Percentiles rank a stretch among this genome's conserved stretches.
These are phyloP conservation scores for Flagelloscypha sp. DNA, from an alignment of 768 basidiomycete species.

Conservation along the genomic window DNA sequence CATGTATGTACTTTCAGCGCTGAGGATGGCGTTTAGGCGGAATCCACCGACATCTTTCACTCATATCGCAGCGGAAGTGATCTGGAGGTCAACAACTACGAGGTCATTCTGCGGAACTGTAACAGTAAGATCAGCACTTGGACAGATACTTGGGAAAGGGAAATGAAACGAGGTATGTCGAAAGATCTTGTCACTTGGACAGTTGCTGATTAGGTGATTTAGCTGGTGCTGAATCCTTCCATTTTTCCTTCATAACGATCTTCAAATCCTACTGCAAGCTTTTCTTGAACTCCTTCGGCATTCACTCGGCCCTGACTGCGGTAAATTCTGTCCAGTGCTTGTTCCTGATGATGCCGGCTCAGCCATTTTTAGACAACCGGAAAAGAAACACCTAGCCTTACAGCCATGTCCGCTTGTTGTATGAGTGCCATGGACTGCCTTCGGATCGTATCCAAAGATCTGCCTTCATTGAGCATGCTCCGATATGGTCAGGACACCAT, in stretches of 20 bases:
- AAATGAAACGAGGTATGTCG: conserved; percentile 59
- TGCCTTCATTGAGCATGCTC: conserved; percentile 69
- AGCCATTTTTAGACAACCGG: conserved; percentile 4
- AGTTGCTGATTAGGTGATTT: conserved; percentile 8
- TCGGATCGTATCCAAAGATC: conserved; percentile 65
- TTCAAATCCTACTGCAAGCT: conserved; percentile 74
- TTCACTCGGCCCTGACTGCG: conserved; percentile 52
- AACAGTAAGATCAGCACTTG: conserved; percentile 68
- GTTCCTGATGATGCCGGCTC: conserved; percentile 4
- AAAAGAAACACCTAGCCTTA: conserved; percentile 56
- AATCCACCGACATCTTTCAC: conserved; percentile 69
- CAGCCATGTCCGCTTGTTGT: conserved; percentile 65
- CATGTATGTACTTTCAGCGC: conserved; percentile 1
- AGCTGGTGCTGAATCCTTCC: conserved; percentile 72
- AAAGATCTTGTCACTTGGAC: neutral
- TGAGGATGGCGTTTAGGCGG: conserved; percentile 38
- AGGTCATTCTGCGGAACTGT: conserved; percentile 61
- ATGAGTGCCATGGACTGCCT: conserved; percentile 66
- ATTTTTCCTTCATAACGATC: conserved; percentile 63
- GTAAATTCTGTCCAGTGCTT: conserved; percentile 35
- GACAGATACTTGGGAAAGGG: conserved; percentile 62
- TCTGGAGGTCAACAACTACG: conserved; percentile 63
- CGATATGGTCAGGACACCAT: conserved; percentile 81
- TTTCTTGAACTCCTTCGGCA: conserved; percentile 80
- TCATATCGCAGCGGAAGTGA: conserved; percentile 40